Evolutionary conservation across 1,284 basidiomycete species (phyloP).

Genomic region (Pseudozyma hubeiensis): DNA sequence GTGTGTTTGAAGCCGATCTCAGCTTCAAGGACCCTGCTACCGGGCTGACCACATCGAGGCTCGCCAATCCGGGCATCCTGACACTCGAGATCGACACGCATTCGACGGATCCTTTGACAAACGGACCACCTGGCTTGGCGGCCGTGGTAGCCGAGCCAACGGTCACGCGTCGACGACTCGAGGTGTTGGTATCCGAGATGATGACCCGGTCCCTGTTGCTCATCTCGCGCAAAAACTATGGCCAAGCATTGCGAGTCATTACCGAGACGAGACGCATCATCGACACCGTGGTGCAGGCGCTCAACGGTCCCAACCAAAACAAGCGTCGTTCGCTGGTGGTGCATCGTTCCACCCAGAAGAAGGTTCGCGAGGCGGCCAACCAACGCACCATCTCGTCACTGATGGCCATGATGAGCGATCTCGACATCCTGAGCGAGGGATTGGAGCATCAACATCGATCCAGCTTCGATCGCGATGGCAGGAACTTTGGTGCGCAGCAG

Average conservation of each 20-base stretch:
- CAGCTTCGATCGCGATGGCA: constrained; percentile 57
- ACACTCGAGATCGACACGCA: constrained; percentile 61
- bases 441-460: constrained; percentile 51
- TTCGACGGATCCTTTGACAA: constrained; percentile 53
- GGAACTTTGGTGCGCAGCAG: constrained; percentile 64
- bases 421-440: constrained; percentile 58
- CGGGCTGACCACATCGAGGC: constrained; percentile 41
- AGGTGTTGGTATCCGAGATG: constrained; percentile 64
- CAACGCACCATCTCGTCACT: constrained; percentile 53
- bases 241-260: constrained; percentile 57
- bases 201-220: constrained; percentile 62
- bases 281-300: constrained; percentile 60
- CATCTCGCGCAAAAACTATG: constrained; percentile 59
- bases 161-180: constrained; percentile 59
- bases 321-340: constrained; percentile 28
- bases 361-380: constrained; percentile 53
- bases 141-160: constrained; percentile 58
- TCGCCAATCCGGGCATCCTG: constrained; percentile 51
- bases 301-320: constrained; percentile 40
- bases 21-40: constrained; percentile 56
- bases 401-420: constrained; percentile 61
- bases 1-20: constrained; percentile 61
- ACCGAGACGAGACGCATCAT: constrained; percentile 63
- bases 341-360: constrained; percentile 39
- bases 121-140: constrained; percentile 44